Conservation (phyloP, 495 filamentous ascomycete species). For the Neurospora tetraspora region DNA sequence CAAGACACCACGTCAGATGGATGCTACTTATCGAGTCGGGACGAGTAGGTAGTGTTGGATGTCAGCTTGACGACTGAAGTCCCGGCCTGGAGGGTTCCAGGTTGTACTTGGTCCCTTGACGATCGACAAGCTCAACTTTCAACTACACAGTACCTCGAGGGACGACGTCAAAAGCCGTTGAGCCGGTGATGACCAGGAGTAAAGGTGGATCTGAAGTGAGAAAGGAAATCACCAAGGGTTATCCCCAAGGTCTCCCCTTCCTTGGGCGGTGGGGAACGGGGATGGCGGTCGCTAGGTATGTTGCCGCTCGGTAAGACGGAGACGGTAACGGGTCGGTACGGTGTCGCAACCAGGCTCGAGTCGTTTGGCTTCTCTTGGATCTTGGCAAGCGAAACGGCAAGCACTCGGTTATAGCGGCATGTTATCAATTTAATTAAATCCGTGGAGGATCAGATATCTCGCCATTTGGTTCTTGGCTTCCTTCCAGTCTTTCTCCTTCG, state of each 20-base stretch:
- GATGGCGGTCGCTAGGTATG: not conserved
- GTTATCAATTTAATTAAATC: not conserved
- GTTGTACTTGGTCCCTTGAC: not conserved
- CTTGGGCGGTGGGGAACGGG: not conserved
- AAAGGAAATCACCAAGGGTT: not conserved
- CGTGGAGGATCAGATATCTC: not conserved
- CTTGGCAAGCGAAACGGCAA: not conserved
- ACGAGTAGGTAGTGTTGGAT: not conserved
- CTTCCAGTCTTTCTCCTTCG: no score
- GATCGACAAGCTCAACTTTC: not conserved
- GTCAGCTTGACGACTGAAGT: not conserved
- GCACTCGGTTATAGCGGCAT: not conserved
- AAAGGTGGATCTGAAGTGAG: not conserved
- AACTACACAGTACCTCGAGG: not conserved
- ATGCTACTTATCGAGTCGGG: no score
- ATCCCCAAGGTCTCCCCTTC: not conserved
- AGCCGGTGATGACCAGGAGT: not conserved
- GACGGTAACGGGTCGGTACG: not conserved
- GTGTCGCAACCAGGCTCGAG: not conserved
- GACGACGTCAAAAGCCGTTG: not conserved
- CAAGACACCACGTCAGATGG: not conserved
- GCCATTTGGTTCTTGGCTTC: not conserved
- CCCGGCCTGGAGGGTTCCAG: not conserved
- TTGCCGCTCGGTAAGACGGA: no score
- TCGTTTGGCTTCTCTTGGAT: not conserved